Base-by-base conservation (phyloP, 2,329 filamentous ascomycete genomes). In the Curvularia sp. region DNA sequence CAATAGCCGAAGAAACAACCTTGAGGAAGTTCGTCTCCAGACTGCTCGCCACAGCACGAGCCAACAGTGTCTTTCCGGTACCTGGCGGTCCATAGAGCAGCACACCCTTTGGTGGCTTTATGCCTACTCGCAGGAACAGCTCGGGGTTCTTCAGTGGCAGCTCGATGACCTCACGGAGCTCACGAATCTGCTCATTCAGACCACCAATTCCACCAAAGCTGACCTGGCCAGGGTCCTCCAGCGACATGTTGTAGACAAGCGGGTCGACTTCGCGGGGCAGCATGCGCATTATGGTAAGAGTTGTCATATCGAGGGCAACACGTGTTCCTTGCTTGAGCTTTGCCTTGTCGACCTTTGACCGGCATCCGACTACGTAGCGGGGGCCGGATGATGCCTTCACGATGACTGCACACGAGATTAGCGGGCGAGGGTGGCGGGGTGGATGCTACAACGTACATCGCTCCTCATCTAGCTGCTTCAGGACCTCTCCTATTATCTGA, bases 251-350 rank as follows among this genome's bases (percentile, higher is more conserved):
- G 86, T 99, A 99, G 69, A 99, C 95, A 68, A 99, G 85, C 20
- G 95, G 95, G 76, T 99, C 95, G 76, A 99, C 96, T 83, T 99
- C 95, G 78, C 95, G 90, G 60, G 95, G 96, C 47, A 99, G 85
- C 95, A 99, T 99, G 74, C 95, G 92, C 95, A 99, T 99, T 80
- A 99, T 99, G 61, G 95, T 99, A 69, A 99, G 90, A 20, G 95
- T 99, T 51, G 95, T 99, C 95, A 99, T 99, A 75, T 99, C 95
- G 60, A 99, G 89, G 33, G 95, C 94, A 55, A 99, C 95, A 74
- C 95, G 92, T 28, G 94, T 97, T 72, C 96, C 96, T 81, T 99
- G 95, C 86, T 98, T 99, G 77, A 99, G 83, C 84, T 97, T 98
- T 63, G 85, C 83, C 83, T 96, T 97, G 84, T 99, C 95, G 74